Conservation (phyloP, 495 filamentous ascomycete species). For the Talaromyces trachyspermus region DNA sequence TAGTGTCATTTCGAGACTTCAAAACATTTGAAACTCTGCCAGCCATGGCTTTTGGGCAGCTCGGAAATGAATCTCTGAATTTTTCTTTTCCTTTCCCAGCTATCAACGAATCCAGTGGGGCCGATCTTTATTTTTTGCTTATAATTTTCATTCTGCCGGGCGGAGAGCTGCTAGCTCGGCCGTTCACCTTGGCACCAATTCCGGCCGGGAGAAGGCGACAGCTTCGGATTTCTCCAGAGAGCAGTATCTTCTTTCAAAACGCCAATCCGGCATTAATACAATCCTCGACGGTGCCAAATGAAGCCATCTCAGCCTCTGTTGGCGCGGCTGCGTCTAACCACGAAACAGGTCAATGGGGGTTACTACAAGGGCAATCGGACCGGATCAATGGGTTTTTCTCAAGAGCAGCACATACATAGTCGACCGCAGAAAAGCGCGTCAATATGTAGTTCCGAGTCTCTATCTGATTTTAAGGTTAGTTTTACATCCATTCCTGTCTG, state of each 20-base stretch:
- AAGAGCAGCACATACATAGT: conserved; percentile 78
- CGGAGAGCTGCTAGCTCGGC: conserved; percentile 24
- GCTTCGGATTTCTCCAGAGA: conserved; percentile 6
- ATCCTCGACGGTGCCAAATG: conserved; percentile 28
- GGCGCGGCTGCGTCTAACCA: conserved; percentile 67
- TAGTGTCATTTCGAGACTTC: conserved; percentile 41
- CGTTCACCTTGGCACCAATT: conserved; percentile 8
- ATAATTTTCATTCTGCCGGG: conserved; percentile 24
- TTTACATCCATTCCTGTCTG: not conserved
- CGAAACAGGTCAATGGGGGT: conserved; percentile 85
- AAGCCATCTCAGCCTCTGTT: conserved; percentile 66
- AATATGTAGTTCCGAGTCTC: conserved; percentile 65
- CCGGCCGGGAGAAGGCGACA: conserved; percentile 8
- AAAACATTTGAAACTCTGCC: conserved; percentile 51
- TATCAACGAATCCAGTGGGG: too few species aligned
- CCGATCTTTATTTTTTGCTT: too few species aligned
- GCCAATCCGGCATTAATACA: not conserved
- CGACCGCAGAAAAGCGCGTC: conserved; percentile 80
- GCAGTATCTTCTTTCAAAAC: too few species aligned
- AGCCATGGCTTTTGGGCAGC: conserved; percentile 48
- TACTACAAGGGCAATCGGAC: conserved; percentile 95
- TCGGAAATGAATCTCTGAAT: conserved; percentile 7
- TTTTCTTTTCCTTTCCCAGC: too few species aligned
- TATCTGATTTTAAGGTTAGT: conserved; percentile 66
- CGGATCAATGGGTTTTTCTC: conserved; percentile 77